A percentile compares a stretch with the other conserved stretches of the same genome.
These are phyloP conservation scores for Pelargonium fulgidum DNA, from an alignment of 441 rosid genomes.

Conservation along the genomic window DNA sequence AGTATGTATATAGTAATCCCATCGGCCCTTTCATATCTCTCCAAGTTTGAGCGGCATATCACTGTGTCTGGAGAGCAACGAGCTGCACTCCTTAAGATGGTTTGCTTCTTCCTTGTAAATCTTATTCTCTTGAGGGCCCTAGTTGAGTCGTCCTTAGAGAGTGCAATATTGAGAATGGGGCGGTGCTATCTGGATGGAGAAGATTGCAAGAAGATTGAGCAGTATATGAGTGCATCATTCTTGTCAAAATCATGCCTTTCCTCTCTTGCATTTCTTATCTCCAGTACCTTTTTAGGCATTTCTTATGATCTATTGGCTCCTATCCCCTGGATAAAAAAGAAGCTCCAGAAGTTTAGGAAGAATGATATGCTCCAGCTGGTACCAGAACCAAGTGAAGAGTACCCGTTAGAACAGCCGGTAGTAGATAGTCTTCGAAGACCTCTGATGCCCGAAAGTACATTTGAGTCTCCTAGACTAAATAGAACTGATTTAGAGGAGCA, in stretches of 20 bases:
- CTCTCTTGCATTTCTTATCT: constrained; percentile 81
- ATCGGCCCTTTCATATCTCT: constrained; percentile 75
- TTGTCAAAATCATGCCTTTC: constrained; percentile 86
- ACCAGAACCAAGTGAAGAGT: constrained; percentile 78
- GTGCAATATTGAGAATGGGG: constrained; percentile 75
- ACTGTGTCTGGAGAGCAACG: constrained; percentile 87
- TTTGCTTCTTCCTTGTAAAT: constrained; percentile 94
- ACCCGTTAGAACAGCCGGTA: constrained; percentile 60
- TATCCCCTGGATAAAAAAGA: constrained; percentile 91
- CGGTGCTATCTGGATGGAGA: constrained; percentile 92
- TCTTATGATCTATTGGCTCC: constrained; percentile 86
- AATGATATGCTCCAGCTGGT: constrained; percentile 95
- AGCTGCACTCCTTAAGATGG: constrained; percentile 94
- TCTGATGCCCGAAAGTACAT: constrained; percentile 50
- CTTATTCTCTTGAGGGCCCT: constrained; percentile 77
- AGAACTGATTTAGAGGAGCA: constrained; percentile 48
- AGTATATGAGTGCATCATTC: constrained; percentile 89
- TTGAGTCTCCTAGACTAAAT: constrained; percentile 50
- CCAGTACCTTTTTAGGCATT: constrained; percentile 84
- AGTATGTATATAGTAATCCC: constrained; percentile 93
- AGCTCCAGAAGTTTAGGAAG: constrained; percentile 71
- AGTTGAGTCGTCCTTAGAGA: constrained; percentile 83
- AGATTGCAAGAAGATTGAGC: constrained; percentile 93
- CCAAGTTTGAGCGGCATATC: constrained; percentile 84
- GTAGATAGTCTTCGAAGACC: constrained; percentile 58